These are phyloP conservation scores for Magnaporthales sp. DNA, from an alignment of 2,329 filamentous ascomycete species.

Conservation along the genomic window DNA sequence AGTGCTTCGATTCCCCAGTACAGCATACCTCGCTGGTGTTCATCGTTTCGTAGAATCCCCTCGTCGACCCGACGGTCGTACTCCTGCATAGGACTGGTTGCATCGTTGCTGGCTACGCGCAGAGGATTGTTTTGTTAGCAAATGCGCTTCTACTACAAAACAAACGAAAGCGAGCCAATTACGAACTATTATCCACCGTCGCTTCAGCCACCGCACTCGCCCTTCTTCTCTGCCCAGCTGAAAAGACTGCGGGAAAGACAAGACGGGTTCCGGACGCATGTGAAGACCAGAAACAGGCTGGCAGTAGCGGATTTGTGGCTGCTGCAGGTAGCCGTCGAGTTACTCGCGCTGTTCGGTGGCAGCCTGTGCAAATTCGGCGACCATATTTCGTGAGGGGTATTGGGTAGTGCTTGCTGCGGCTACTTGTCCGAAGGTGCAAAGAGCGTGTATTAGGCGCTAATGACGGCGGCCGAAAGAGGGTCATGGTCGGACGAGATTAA, in stretches of 20 bases:
- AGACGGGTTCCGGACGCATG: background rate
- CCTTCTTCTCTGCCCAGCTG: slow-evolving; percentile 10
- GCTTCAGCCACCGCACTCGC: slow-evolving; percentile 12
- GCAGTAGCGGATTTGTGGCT: background rate
- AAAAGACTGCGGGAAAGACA: background rate
- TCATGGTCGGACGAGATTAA: background rate
- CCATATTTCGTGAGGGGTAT: background rate
- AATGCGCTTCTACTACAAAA: background rate
- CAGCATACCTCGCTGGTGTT: slow-evolving; percentile 72
- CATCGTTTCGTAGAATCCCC: slow-evolving; percentile 73
- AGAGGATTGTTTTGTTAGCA: background rate
- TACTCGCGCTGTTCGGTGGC: background rate
- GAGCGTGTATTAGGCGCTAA: background rate
- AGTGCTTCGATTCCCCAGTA: slow-evolving; percentile 8
- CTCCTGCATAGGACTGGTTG: slow-evolving; percentile 69
- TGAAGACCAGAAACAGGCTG: background rate
- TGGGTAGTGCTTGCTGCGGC: background rate
- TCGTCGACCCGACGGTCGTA: slow-evolving; percentile 74
- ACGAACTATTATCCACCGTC: slow-evolving; percentile 12
- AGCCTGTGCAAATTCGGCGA: background rate
- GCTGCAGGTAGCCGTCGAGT: background rate
- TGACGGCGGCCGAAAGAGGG: background rate
- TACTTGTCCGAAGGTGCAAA: background rate
- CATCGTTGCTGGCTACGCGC: slow-evolving; percentile 19
- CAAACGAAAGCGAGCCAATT: background rate